Percentiles rank a stretch among this genome's conserved stretches.
phyloP scores from a whole-genome alignment of 2,329 filamentous ascomycete species.

The Cladorrhinum sp. region DNA sequence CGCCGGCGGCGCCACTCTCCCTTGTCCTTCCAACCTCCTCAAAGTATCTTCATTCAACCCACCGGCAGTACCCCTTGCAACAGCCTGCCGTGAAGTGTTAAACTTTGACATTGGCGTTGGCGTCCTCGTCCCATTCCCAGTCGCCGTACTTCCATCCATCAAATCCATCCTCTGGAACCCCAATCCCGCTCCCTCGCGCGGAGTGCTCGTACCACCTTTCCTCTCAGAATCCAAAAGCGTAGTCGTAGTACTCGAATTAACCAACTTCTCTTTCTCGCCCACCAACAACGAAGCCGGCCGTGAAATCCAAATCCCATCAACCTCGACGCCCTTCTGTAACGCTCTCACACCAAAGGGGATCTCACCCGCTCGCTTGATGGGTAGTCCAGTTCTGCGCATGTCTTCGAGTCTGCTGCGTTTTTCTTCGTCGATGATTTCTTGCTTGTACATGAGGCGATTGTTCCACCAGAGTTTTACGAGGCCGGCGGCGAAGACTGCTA shows the following conservation, averaged over 20 bases:
- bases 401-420: slow-evolving; percentile 53
- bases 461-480: slow-evolving; percentile 64
- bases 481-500: slow-evolving; percentile 65
- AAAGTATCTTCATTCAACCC: slow-evolving; percentile 30
- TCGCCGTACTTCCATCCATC: slow-evolving; percentile 1
- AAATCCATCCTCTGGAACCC: slow-evolving; percentile 11
- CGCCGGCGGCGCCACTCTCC: slow-evolving; percentile 3
- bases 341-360: slow-evolving; percentile 85
- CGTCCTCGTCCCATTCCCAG: too few relatives aligned
- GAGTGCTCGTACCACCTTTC: slow-evolving; percentile 17
- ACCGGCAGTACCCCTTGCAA: not conserved
- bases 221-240: slow-evolving; percentile 21
- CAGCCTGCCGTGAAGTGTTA: slow-evolving; percentile 8
- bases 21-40: slow-evolving; percentile 27
- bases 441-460: slow-evolving; percentile 52
- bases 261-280: slow-evolving; percentile 15
- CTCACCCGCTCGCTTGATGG: slow-evolving; percentile 46
- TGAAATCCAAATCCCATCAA: slow-evolving; percentile 81
- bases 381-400: slow-evolving; percentile 54
- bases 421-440: slow-evolving; percentile 64
- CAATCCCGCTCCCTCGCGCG: not conserved
- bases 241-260: slow-evolving; percentile 22
- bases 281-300: slow-evolving; percentile 42
- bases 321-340: slow-evolving; percentile 75
- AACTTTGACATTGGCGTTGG: slow-evolving; percentile 16